Evolutionary conservation across 192 early-diverging fungal genomes (phyloP).

Genomic region (Linnemannia hyalina): DNA sequence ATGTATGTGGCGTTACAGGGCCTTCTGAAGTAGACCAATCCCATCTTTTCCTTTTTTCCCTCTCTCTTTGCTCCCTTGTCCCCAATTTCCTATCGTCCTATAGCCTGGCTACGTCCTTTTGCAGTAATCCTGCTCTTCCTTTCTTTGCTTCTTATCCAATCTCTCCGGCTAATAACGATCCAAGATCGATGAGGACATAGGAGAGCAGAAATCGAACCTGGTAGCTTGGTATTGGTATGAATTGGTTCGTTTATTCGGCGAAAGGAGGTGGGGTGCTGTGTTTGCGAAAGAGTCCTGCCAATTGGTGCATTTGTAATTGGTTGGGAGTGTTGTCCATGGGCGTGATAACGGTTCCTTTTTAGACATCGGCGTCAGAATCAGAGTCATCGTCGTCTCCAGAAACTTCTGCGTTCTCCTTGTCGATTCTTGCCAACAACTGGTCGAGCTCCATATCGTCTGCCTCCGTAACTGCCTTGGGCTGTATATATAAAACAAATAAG

Average conservation of each 20-base stretch:
- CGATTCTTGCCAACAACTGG: slow-evolving; percentile 85
- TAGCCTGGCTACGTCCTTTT: background rate
- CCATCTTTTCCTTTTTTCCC: background rate
- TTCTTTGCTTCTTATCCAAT: background rate
- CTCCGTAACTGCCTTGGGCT: slow-evolving; percentile 87
- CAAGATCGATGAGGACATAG: background rate
- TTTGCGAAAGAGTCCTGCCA: background rate
- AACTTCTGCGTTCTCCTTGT: slow-evolving; percentile 92
- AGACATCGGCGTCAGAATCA: slow-evolving; percentile 64
- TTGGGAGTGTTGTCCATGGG: background rate
- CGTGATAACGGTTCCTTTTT: background rate
- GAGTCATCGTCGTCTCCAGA: slow-evolving; percentile 90
- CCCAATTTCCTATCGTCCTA: background rate
- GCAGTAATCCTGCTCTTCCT: too few species aligned
- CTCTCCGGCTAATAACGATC: background rate
- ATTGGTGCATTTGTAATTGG: too few species aligned
- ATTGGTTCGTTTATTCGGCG: background rate
- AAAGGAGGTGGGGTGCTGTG: background rate
- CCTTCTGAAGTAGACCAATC: background rate
- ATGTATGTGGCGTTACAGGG: background rate
- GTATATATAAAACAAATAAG: slow-evolving; percentile 13
- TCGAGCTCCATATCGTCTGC: slow-evolving; percentile 93
- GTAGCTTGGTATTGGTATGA: background rate
- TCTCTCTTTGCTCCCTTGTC: background rate
- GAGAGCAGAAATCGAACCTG: background rate